Percentiles rank a stretch among this genome's conserved stretches.
Evolutionary conservation across 306 rosid species (phyloP).

Genomic region (Biancaea sappan): DNA sequence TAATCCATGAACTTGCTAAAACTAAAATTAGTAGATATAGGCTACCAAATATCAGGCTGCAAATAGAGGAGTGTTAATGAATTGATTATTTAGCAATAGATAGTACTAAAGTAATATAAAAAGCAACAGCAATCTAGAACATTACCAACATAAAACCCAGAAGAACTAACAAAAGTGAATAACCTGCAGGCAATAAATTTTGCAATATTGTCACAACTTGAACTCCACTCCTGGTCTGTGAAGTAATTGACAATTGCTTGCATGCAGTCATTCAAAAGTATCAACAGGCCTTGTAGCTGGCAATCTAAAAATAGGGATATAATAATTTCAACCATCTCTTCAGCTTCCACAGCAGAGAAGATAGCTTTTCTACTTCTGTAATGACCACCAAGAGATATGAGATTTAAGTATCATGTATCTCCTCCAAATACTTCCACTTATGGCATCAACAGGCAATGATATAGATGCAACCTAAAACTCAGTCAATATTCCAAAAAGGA

Average conservation of each 20-base stretch:
- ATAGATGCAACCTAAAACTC: constrained; percentile 20
- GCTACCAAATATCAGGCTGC: neutral
- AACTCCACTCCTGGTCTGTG: constrained; percentile 70
- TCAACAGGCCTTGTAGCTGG: constrained; percentile 67
- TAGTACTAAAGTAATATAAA: neutral
- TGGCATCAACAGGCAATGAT: constrained; percentile 12
- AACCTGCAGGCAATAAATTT: constrained; percentile 87
- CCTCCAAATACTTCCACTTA: neutral
- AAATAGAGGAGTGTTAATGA: neutral
- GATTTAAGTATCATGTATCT: constrained; percentile 13
- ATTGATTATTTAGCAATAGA: neutral
- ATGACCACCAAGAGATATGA: constrained; percentile 28
- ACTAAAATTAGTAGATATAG: neutral
- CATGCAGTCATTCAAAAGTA: constrained; percentile 69
- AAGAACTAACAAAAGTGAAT: constrained; percentile 14
- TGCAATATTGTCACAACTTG: constrained; percentile 76
- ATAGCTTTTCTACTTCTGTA: constrained; percentile 63
- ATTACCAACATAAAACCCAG: constrained; percentile 20
- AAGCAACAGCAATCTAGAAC: neutral
- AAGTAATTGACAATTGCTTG: constrained; percentile 69
- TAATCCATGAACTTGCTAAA: constrained; percentile 15
- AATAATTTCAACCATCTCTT: constrained; percentile 71
- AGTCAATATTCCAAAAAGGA: constrained; percentile 11
- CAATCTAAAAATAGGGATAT: constrained; percentile 76
- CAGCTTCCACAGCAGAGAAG: constrained; percentile 73